These are phyloP conservation scores for Euphrasia confusa DNA, from an alignment of 257 asterid genomes.

Conservation along the genomic window DNA sequence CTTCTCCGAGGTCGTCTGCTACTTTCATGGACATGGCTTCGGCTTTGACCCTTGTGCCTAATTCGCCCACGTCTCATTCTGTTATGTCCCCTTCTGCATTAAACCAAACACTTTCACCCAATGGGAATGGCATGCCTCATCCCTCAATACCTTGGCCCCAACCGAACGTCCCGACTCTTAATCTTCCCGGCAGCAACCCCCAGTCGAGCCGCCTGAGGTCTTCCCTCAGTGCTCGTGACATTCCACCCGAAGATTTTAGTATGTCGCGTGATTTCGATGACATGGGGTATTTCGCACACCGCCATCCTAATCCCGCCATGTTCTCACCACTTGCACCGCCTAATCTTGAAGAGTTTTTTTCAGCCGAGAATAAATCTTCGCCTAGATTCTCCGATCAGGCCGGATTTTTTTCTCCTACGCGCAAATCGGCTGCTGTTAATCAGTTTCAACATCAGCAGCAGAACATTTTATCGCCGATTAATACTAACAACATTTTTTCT, in stretches of 20 bases:
- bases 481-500: conserved; percentile 39
- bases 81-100: conserved; percentile 64
- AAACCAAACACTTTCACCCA: conserved; percentile 68
- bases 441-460: conserved; percentile 56
- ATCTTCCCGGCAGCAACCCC: conserved; percentile 79
- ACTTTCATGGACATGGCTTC: conserved; percentile 91
- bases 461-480: conserved; percentile 57
- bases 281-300: conserved; percentile 49
- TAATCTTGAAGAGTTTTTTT: conserved; percentile 84
- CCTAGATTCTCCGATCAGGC: conserved; percentile 76
- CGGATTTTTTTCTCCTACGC: conserved; percentile 75
- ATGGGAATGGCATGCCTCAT: conserved; percentile 66
- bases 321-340: conserved; percentile 68
- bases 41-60: conserved; percentile 66
- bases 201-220: conserved; percentile 48
- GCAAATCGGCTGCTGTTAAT: conserved; percentile 58
- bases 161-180: conserved; percentile 72
- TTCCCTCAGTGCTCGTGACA: too few species aligned
- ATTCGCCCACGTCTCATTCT: conserved; percentile 75
- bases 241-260: conserved; percentile 48
- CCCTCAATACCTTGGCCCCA: conserved; percentile 65
- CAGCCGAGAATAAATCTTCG: conserved; percentile 60
- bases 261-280: conserved; percentile 59
- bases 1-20: conserved; percentile 76
- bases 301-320: conserved; percentile 45